A percentile compares a stretch with the other conserved stretches of the same genome.
These are phyloP conservation scores for Xylaria intraflava DNA, from an alignment of 495 filamentous ascomycete genomes.

Conservation along the genomic window DNA sequence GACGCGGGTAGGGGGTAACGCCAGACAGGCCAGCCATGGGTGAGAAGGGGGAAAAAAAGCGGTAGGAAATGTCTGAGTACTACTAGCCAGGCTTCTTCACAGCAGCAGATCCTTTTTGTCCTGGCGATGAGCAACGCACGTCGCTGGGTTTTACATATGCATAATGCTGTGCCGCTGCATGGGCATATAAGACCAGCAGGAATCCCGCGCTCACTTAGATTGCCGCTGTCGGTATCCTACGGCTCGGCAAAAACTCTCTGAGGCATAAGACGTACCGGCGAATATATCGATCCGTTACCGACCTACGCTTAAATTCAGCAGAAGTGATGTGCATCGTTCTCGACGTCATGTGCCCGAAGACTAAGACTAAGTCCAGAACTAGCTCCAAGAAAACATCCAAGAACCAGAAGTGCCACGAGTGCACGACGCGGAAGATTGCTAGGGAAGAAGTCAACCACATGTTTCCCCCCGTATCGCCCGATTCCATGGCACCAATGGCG, in stretches of 20 bases:
- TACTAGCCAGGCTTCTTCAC: too few relatives aligned
- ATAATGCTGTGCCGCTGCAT: not conserved
- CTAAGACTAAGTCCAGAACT: conserved; percentile 5
- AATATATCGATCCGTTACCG: not conserved
- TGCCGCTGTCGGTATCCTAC: not conserved
- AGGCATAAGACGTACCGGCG: not conserved
- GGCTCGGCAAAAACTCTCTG: not conserved
- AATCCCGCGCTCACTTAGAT: not conserved
- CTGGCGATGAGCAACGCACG: not conserved
- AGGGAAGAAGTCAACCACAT: not conserved
- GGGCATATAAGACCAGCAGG: conserved; percentile 5
- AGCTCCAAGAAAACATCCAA: not conserved
- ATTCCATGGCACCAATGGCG: not conserved
- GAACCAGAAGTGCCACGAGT: not conserved
- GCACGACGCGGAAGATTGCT: not conserved
- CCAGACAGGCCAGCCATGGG: too few relatives aligned
- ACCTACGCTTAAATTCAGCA: not conserved
- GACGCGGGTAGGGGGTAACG: not conserved
- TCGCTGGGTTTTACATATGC: not conserved
- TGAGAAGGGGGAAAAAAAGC: not conserved
- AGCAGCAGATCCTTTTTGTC: not conserved
- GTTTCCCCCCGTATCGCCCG: not conserved
- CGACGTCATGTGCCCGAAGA: conserved; percentile 7
- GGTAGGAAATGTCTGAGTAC: not conserved
- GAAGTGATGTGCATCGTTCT: conserved; percentile 6